These are phyloP conservation scores for Chamaecrista fasciculata DNA, from an alignment of 306 rosid genomes.

Conservation along the genomic window DNA sequence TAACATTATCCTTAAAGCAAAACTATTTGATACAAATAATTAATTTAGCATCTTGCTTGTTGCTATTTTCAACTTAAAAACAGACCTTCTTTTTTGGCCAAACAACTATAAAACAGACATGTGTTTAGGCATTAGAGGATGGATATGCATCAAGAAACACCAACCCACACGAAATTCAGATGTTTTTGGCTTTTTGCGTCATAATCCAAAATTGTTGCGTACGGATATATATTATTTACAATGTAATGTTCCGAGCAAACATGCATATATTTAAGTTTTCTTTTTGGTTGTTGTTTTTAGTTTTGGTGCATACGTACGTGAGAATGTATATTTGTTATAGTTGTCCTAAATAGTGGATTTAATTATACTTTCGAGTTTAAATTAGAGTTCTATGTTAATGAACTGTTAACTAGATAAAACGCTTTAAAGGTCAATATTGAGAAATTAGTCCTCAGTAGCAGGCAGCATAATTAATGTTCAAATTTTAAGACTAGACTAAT, in stretches of 20 bases:
- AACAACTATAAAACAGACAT: background rate
- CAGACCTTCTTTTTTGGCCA: no score
- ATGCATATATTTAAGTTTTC: no score
- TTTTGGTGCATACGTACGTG: background rate
- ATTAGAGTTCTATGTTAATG: background rate
- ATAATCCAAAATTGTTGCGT: background rate
- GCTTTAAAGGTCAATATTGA: no score
- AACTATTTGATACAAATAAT: no score
- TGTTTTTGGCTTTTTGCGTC: background rate
- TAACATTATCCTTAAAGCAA: no score
- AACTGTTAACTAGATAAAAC: background rate
- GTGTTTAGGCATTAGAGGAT: background rate
- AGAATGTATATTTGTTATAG: background rate
- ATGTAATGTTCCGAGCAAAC: background rate
- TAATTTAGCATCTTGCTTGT: background rate
- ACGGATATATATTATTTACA: background rate
- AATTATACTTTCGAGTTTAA: background rate
- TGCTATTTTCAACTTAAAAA: background rate
- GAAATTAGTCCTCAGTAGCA: background rate
- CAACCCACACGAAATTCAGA: background rate
- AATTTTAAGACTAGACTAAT: no score
- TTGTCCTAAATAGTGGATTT: background rate
- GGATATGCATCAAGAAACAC: background rate
- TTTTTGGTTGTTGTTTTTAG: background rate
- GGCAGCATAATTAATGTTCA: background rate